Base-by-base conservation (phyloP, 2,329 filamentous ascomycete species). In the Chaetomium sp. region DNA sequence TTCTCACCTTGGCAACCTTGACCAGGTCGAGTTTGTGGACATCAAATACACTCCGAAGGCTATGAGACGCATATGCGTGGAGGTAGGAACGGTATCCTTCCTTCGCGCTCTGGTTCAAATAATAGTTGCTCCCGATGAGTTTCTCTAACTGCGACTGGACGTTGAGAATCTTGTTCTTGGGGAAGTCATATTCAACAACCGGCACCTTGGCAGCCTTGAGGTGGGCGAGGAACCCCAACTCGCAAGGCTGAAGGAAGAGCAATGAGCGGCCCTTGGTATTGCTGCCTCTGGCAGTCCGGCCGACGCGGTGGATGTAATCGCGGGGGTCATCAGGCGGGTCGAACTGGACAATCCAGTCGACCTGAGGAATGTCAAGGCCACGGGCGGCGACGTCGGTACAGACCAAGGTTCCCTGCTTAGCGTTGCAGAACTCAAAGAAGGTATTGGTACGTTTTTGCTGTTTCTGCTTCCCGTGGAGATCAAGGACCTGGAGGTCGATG, bases 361-460 rank as follows among this genome's bases (percentile, higher is more conserved):
- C 92, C 27, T 89, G 86, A 0, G 92, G 92, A 61, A 97, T 96
- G 46, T 97, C 94, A 49, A 99, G 80, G 38, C 94, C 94, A 77
- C 94, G 81, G 3, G 94, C 94, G 46, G 94, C 94, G 61, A 99
- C 94, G 67, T 99, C 94, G 0, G 94, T 99, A 74, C 91, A 96
- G 64, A 99, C 94, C 53, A 99, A 74, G 0, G 89, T 95, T 32
- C 92, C 94, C 62, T 88, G 83, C 62, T 85, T 85, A 14, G 91
- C 78, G 60, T 81, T 81, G 71, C 77, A 79, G 61, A 99, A 99
- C 70, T 97, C 92, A 71, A 97, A 99, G 71, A 99, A 99, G 0
- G 91, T 96, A 69, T 95, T 95, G 32, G 94, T 99, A n/a, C 94
- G 88, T 72, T 96, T 96, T 73, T 96, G 91, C 73, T 99, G 94